Evolutionary conservation across 1,139 yeast genomes (phyloP), one percentile per base, ranked within the genome.

Genomic region (Yarrowia galli): DNA sequence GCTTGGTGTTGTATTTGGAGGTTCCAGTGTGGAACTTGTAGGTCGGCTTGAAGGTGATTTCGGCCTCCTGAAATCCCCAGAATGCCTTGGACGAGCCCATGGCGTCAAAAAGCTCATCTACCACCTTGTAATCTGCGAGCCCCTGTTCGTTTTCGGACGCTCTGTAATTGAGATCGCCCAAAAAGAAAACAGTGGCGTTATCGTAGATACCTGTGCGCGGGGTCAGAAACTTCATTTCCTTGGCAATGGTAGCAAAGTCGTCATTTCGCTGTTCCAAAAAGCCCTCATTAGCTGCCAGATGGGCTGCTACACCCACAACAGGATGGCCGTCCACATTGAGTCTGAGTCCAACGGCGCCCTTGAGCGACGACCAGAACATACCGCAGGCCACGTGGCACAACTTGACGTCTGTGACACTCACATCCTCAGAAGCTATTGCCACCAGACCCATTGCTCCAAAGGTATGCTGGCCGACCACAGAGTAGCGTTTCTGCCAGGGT

Each of bases 101-200:
- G 2, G 85, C 85, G 1, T 72, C 69, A 0, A 80, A 79, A 48
- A 92, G 80, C 75, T 92, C 97, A 75, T 92, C 97, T 68, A 82
- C 67, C 1, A 53, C 68, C 40, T 69, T 67, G 58, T 56, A 65
- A 36, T 65, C 68, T 4, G 60, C 68, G 9, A 56, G 58, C 0
- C 64, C 68, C 35, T 49, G 71, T 48, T 73, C 73, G 10, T 70
- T 70, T 65, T 35, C 60, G 1, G 63, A 42, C 5, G 61, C 56
- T 66, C 98, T 82, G 76, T 89, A 92, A 76, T 92, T 92, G 73
- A 92, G 80, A 76, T 92, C 98, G 0, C 98, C 98, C 82, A 91
- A 78, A 69, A 92, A 78, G 73, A 92, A 89, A 13, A 88, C 78
- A 74, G 90, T 97, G 8, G 83, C 74, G 0, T 79, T 75, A 0